These are phyloP conservation scores for Tephrocybe sp. DNA, from an alignment of 768 basidiomycete species.

Conservation along the genomic window DNA sequence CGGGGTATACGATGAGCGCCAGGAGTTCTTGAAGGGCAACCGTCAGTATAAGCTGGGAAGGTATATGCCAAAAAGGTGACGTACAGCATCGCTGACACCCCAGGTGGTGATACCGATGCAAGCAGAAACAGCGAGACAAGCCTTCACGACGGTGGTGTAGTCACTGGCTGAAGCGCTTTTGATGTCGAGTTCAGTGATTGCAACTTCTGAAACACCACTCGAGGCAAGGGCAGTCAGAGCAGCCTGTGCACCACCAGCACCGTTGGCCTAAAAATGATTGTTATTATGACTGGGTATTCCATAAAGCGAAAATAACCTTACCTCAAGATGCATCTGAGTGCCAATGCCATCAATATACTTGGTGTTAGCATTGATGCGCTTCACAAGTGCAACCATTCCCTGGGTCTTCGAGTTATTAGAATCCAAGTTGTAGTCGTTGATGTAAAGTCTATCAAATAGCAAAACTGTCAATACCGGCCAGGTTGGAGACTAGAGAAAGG, in stretches of 20 bases:
- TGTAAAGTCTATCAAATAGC: constrained; percentile 26
- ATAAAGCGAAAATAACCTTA: constrained; percentile 1
- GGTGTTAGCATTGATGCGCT: constrained; percentile 34
- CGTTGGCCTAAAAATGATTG: constrained; percentile 29
- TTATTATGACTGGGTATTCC: neutral
- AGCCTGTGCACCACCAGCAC: constrained; percentile 38
- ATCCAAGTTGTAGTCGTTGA: constrained; percentile 51
- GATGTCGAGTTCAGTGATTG: constrained; percentile 50
- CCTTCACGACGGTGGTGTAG: constrained; percentile 43
- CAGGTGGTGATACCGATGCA: constrained; percentile 50
- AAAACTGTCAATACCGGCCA: neutral
- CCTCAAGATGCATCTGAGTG: constrained; percentile 46
- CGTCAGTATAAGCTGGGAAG: neutral
- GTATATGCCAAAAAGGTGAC: constrained; percentile 6
- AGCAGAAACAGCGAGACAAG: constrained; percentile 41
- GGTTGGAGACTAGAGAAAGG: neutral
- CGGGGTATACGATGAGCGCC: constrained; percentile 22
- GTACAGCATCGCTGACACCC: constrained; percentile 48
- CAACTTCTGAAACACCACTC: constrained; percentile 40
- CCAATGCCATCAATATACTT: constrained; percentile 51
- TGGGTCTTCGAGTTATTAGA: constrained; percentile 42
- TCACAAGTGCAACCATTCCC: constrained; percentile 39
- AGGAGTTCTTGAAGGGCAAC: constrained; percentile 23
- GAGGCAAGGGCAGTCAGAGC: constrained; percentile 42
- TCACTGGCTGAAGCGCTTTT: constrained; percentile 36